Percentiles rank a stretch among this genome's conserved stretches.
Conservation (phyloP, 805 yeast genomes). For the Saccharomycopsis malanga region DNA sequence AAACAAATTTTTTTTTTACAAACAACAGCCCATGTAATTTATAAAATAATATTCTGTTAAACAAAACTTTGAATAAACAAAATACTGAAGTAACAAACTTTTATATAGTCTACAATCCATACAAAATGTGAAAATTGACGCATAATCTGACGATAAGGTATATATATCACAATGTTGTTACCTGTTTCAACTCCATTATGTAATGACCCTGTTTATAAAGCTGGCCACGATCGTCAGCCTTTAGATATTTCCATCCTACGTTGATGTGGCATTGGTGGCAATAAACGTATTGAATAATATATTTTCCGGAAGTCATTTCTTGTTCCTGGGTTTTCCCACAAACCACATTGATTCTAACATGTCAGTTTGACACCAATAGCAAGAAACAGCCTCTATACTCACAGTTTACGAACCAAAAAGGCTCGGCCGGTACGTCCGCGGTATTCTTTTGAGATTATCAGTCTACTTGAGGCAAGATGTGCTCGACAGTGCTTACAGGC, state of each 20-base stretch:
- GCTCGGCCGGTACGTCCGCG: slow-evolving; percentile 55
- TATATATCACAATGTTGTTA: too few relatives aligned
- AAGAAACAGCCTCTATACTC: slow-evolving; percentile 19
- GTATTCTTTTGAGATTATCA: slow-evolving; percentile 40
- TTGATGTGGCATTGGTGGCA: slow-evolving; percentile 49
- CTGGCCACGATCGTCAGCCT: slow-evolving; percentile 39
- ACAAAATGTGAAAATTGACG: too few relatives aligned
- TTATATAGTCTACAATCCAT: too few relatives aligned
- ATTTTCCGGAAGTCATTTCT: slow-evolving; percentile 54
- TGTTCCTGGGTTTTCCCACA: slow-evolving; percentile 26
- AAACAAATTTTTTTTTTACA: too few relatives aligned
- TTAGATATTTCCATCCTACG: slow-evolving; percentile 60
- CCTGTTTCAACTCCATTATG: slow-evolving; percentile 39
- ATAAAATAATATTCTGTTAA: too few relatives aligned
- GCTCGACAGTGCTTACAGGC: slow-evolving; percentile 36
- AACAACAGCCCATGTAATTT: too few relatives aligned
- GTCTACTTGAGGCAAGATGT: slow-evolving; percentile 33
- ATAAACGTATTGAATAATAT: slow-evolving; percentile 46
- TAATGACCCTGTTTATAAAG: slow-evolving; percentile 55
- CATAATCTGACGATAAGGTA: too few relatives aligned
- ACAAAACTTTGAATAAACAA: too few relatives aligned
- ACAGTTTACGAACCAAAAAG: slow-evolving; percentile 42
- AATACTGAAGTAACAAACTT: too few relatives aligned
- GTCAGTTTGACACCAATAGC: not conserved
- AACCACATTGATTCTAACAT: slow-evolving; percentile 33